These are phyloP conservation scores for Populus hybrid DNA, from an alignment of 441 rosid species.

Conservation along the genomic window DNA sequence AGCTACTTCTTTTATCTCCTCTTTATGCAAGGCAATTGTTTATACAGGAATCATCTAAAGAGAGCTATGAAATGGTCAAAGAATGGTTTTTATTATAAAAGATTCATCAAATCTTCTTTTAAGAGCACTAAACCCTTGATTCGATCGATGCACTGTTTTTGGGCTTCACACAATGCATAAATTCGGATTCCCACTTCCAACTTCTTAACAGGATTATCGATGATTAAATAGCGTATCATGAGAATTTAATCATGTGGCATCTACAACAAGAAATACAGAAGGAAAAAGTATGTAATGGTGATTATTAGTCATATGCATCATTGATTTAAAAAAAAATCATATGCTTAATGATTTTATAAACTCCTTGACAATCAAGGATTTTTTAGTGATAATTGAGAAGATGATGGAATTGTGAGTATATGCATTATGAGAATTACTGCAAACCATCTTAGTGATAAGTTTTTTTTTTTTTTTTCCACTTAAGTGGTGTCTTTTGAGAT, in stretches of 20 bases:
- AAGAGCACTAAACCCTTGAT: background rate
- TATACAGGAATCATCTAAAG: background rate
- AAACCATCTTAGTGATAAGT: no score
- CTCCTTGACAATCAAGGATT: background rate
- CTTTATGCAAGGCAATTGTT: background rate
- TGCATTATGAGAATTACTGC: no score
- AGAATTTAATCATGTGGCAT: constrained; percentile 1
- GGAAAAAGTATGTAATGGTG: no score
- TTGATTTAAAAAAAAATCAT: background rate
- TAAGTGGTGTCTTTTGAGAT: no score
- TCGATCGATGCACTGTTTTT: constrained; percentile 6
- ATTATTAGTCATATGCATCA: background rate
- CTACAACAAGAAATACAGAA: no score
- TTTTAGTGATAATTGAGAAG: no score
- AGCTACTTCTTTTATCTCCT: no score
- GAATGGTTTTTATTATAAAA: background rate
- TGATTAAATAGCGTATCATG: background rate
- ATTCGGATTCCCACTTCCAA: background rate
- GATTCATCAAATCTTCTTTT: constrained; percentile 1
- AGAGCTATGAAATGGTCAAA: background rate
- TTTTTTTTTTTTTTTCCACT: no score
- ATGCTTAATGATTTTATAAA: background rate
- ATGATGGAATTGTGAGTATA: background rate
- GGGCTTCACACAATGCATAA: background rate
- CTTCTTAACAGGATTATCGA: background rate